A percentile compares a stretch with the other conserved stretches of the same genome.
These are phyloP conservation scores for Cucurbitaria berberidis DNA, from an alignment of 2,329 filamentous ascomycete genomes.

Conservation along the genomic window DNA sequence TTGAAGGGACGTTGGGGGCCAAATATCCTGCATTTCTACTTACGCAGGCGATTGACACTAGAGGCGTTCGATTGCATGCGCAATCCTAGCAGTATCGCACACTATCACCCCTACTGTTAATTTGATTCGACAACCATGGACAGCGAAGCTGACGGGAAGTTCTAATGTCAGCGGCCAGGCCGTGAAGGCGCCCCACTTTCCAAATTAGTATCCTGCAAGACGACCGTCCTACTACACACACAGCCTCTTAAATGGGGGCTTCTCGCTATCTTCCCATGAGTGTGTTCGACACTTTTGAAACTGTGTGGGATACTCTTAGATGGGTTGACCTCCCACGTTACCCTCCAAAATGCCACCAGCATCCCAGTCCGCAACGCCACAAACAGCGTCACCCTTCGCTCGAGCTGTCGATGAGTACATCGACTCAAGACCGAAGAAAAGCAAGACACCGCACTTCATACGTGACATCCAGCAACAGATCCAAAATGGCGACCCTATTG, in stretches of 20 bases:
- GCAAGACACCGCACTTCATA: constrained; percentile 3
- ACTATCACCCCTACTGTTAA: neutral
- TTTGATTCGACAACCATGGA: neutral
- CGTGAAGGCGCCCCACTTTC: neutral
- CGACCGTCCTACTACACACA: neutral
- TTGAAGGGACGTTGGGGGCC: neutral
- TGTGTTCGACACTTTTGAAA: neutral
- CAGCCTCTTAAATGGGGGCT: neutral
- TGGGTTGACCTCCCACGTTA: neutral
- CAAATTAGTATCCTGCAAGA: neutral
- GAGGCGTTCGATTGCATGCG: neutral
- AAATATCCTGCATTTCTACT: neutral
- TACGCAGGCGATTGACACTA: neutral
- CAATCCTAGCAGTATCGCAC: neutral
- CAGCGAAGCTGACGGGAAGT: neutral
- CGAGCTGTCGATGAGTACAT: constrained; percentile 2
- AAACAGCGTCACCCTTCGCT: neutral
- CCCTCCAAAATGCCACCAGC: neutral
- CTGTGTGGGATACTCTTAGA: neutral
- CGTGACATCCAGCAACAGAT: constrained; percentile 1
- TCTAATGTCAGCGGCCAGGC: neutral
- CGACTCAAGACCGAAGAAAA: constrained; percentile 1
- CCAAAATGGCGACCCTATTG: neutral
- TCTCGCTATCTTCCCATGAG: neutral
- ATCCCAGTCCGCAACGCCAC: neutral